Evolutionary conservation across 2,329 filamentous ascomycete species (phyloP).

Genomic region (Fusarium hostae): DNA sequence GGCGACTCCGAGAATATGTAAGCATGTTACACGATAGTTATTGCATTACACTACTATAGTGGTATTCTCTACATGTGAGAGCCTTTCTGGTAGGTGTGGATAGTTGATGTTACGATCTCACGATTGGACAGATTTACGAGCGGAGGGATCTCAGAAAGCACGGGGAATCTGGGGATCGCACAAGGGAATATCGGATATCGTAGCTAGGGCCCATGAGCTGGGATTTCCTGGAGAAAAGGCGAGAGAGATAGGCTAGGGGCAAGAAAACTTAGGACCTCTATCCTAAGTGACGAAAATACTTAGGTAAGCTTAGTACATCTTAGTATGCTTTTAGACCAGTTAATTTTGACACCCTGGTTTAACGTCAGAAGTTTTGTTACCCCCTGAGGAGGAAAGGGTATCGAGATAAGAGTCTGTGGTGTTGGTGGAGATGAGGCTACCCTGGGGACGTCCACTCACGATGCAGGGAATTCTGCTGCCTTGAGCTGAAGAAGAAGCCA

Average conservation of each 20-base stretch:
- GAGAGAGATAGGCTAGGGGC: too few relatives aligned
- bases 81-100: not conserved
- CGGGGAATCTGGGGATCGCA: constrained; percentile 27
- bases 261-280: too few relatives aligned
- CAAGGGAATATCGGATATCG: not conserved
- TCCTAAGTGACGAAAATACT: too few relatives aligned
- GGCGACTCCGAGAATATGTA: constrained; percentile 26
- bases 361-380: too few relatives aligned
- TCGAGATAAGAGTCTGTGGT: constrained; percentile 3
- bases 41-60: not conserved
- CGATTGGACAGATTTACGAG: constrained; percentile 21
- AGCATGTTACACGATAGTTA: constrained; percentile 9
- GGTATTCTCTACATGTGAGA: not conserved
- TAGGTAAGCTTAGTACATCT: too few relatives aligned
- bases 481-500: constrained; percentile 26
- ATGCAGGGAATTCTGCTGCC: constrained; percentile 36
- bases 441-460: constrained; percentile 26
- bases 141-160: constrained; percentile 19
- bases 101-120: constrained; percentile 3
- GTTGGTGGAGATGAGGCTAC: constrained; percentile 31
- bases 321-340: too few relatives aligned
- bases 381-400: too few relatives aligned
- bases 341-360: too few relatives aligned
- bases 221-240: constrained; percentile 3
- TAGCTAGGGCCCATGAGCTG: not conserved